phyloP scores from a whole-genome alignment of 768 basidiomycete genomes.

The Hebeloma cylindrosporum region DNA sequence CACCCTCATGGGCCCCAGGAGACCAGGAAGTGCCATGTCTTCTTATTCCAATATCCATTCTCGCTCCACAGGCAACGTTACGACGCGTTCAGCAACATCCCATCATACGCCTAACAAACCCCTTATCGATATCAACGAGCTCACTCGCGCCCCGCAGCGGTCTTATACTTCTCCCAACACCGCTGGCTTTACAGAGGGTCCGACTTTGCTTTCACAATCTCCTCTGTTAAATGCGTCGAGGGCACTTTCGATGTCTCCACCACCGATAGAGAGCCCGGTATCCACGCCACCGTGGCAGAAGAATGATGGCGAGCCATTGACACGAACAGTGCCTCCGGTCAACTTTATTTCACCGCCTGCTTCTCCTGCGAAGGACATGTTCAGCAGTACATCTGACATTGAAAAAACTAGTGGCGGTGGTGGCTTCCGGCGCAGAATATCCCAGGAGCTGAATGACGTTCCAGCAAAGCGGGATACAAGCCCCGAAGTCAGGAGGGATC shows the following conservation, averaged over 20 bases:
- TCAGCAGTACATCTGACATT: constrained; percentile 11
- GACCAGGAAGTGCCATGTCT: constrained; percentile 65
- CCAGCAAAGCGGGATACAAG: constrained; percentile 16
- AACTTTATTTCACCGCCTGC: constrained; percentile 37
- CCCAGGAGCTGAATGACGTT: neutral
- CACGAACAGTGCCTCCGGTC: constrained; percentile 32
- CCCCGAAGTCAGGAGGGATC: constrained; percentile 34
- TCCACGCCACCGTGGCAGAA: constrained; percentile 16
- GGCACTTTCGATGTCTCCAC: constrained; percentile 6
- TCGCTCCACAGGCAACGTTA: constrained; percentile 24
- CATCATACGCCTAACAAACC: constrained; percentile 38
- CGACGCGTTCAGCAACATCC: constrained; percentile 26
- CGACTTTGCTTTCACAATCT: constrained; percentile 29
- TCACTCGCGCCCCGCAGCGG: constrained; percentile 33
- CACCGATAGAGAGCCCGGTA: constrained; percentile 25
- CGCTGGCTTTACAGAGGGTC: constrained; percentile 40
- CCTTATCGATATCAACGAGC: constrained; percentile 50
- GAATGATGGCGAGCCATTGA: constrained; percentile 17
- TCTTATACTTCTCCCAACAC: constrained; percentile 18
- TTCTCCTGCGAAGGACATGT: constrained; percentile 30
- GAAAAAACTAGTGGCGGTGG: constrained; percentile 5
- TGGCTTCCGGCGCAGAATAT: no score
- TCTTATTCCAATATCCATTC: constrained; percentile 31
- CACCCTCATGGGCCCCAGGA: constrained; percentile 55
- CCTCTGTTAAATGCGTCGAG: neutral